These are phyloP conservation scores for Clitopilus hobsonii DNA, from an alignment of 768 basidiomycete genomes.

Conservation along the genomic window DNA sequence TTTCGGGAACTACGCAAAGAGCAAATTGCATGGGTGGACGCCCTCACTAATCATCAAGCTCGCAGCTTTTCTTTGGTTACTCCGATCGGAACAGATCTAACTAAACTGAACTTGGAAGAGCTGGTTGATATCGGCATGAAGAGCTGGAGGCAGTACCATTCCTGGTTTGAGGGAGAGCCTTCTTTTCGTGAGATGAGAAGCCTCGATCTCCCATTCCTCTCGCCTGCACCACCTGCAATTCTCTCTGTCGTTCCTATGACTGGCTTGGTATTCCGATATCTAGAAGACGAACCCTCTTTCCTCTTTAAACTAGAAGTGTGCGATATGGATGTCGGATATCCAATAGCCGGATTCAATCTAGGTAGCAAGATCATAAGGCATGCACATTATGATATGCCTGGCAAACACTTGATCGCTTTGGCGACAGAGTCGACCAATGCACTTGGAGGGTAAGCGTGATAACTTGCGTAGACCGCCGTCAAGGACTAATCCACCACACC, in stretches of 20 bases:
- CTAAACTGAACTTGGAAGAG: neutral
- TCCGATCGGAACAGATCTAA: neutral
- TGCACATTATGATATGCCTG: neutral
- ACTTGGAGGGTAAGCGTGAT: no score
- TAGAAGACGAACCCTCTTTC: neutral
- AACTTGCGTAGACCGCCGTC: no score
- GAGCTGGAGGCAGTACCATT: neutral
- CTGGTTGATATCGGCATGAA: neutral
- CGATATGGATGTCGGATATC: no score
- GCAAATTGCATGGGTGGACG: neutral
- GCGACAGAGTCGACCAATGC: no score
- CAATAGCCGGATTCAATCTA: neutral
- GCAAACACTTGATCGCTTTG: neutral
- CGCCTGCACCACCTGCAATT: neutral
- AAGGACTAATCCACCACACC: no score
- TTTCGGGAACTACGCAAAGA: neutral
- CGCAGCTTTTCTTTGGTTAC: neutral
- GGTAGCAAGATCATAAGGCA: neutral
- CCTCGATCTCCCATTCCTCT: no score
- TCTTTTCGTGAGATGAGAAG: neutral
- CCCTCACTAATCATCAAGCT: neutral
- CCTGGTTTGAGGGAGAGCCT: neutral
- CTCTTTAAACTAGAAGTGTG: no score
- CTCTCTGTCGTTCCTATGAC: neutral
- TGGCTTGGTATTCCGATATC: neutral